A percentile compares a stretch with the other conserved stretches of the same genome.
phyloP scores from a whole-genome alignment of 2,329 filamentous ascomycete species.

The Fusarium brevicatenulatum region DNA sequence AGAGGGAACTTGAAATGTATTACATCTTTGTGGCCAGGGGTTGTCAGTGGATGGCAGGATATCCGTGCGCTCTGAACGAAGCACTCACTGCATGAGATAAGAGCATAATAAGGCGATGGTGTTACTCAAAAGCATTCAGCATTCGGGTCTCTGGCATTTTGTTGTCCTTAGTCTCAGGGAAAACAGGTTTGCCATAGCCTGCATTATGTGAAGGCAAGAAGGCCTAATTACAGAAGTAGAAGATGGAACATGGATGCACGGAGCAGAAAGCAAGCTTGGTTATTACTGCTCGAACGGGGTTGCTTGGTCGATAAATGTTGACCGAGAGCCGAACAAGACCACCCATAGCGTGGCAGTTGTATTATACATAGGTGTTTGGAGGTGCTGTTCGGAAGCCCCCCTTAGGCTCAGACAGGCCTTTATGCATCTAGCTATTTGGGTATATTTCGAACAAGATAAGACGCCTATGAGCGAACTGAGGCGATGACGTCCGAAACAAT shows the following conservation, averaged over 20 bases:
- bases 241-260: constrained; percentile 4
- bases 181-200: background rate
- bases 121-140: background rate
- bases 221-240: constrained; percentile 10
- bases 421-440: constrained; percentile 9
- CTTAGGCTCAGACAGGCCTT: constrained; percentile 1
- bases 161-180: background rate
- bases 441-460: constrained; percentile 20
- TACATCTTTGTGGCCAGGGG: constrained; percentile 19
- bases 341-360: constrained; percentile 18
- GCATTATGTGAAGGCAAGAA: background rate
- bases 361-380: constrained; percentile 29
- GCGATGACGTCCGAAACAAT: background rate
- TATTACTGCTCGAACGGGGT: constrained; percentile 13
- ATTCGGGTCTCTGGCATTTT: background rate
- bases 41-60: constrained; percentile 38
- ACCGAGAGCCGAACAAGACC: background rate
- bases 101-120: constrained; percentile 13
- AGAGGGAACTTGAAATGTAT: constrained; percentile 11
- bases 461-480: constrained; percentile 12
- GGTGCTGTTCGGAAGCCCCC: constrained; percentile 2
- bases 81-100: constrained; percentile 29
- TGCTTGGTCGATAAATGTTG: constrained; percentile 10
- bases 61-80: constrained; percentile 33
- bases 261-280: constrained; percentile 1